Percentiles rank a stretch among this genome's conserved stretches.
phyloP scores from a whole-genome alignment of 2,329 filamentous ascomycete genomes.

The Cladosporium sp. region DNA sequence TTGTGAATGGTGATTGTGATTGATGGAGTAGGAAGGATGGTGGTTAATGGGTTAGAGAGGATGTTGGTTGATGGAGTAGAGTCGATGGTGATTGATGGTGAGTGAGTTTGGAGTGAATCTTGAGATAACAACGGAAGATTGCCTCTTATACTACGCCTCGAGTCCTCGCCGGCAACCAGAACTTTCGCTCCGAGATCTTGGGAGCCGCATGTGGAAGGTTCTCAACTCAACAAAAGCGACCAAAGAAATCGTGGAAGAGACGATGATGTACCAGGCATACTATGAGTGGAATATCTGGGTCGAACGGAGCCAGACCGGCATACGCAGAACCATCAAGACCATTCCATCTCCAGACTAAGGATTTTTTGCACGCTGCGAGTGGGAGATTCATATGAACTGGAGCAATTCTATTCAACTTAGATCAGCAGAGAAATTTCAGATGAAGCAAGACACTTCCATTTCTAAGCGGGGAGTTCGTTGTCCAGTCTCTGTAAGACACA shows the following conservation, averaged over 20 bases:
- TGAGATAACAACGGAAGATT: background rate
- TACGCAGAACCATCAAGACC: background rate
- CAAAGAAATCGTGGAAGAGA: background rate
- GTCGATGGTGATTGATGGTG: background rate
- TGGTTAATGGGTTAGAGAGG: background rate
- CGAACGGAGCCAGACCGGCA: background rate
- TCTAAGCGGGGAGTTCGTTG: no score
- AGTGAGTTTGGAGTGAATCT: background rate
- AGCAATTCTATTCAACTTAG: no score
- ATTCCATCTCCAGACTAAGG: background rate
- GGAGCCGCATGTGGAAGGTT: background rate
- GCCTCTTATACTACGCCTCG: background rate
- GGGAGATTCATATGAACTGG: no score
- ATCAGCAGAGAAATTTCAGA: no score
- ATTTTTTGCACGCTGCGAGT: no score
- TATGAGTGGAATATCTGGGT: no score
- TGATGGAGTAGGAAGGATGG: no score
- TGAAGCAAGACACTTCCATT: no score
- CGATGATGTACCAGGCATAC: background rate
- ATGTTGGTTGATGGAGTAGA: background rate
- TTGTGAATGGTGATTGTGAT: no score
- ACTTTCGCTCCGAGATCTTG: background rate
- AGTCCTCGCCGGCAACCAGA: background rate
- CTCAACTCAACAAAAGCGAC: background rate
- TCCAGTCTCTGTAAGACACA: no score